Base-by-base conservation (phyloP, 495 filamentous ascomycete species). In the Neurospora sp. region DNA sequence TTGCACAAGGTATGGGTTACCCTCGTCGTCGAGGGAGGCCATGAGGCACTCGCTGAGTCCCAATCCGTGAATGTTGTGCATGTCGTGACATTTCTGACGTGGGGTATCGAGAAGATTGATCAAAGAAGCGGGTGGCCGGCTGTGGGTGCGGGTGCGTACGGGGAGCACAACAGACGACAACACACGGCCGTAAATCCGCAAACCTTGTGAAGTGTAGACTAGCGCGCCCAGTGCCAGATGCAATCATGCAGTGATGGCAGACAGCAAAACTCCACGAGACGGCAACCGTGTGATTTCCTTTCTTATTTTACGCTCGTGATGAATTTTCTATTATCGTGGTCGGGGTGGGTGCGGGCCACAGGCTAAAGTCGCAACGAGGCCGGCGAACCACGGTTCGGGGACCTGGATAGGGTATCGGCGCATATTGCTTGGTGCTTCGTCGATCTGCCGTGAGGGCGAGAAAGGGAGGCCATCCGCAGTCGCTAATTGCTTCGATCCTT, bases 101-200 rank as follows among this genome's bases (percentile, higher is more conserved):
- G 39, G 31, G 71, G 54, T 41, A 39, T 27, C n/a, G 41, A 71
- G 40, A 27, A 31, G 69, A 14, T 20, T 71, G 23, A 37, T 10
- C 27, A 41, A 37, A 9, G 41, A 54, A 3, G 39, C 73, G 41
- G 18, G 49, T 41, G 37, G 70, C 27, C 72, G 31, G 40, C 71
- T 35, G 39, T 39, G 39, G 40, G 62, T 39, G 69, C 46, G 71
- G 69, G 46, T 49, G 18, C 75, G 20, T 70, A 37, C 54, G 35
- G 40, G 73, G 74, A 73, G 73, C 71, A 77, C 76, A 23, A 72
- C 76, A 74, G 62, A 75, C 73, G 69, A 75, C 49, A 66, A 10
- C 54, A 66, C 54, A 73, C 78, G 78, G 76, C 76, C 78, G 74
- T 75, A 72, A 72, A 72, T 70, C 76, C 76, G 54, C 54, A 66